Evolutionary conservation across 106 monocot species (phyloP).

Genomic region (Dioscorea alata): DNA sequence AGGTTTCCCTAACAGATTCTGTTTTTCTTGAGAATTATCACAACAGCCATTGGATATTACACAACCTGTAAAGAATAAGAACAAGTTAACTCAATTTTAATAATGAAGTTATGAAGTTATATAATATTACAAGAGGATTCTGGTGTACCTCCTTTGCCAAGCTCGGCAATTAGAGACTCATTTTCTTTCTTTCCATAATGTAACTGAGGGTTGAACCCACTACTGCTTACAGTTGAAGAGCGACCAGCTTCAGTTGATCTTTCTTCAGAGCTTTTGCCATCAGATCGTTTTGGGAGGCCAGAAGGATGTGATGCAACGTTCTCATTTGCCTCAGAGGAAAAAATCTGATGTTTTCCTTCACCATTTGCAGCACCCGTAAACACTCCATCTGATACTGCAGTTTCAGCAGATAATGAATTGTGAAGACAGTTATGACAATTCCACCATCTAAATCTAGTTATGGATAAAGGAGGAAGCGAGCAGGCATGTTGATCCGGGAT

Average conservation of each 20-base stretch:
- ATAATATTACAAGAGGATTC: background rate
- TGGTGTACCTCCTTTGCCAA: constrained; percentile 21
- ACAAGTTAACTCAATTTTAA: background rate
- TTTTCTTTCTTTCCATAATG: constrained; percentile 9
- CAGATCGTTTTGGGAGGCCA: constrained; percentile 6
- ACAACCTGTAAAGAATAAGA: constrained; percentile 15
- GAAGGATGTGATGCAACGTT: constrained; percentile 9
- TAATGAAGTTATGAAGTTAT: background rate
- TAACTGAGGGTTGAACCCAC: constrained; percentile 3
- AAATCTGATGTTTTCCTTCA: constrained; percentile 10
- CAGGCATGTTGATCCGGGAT: constrained; percentile 12
- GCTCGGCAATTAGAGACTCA: background rate
- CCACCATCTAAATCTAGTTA: constrained; percentile 69
- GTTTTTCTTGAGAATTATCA: background rate
- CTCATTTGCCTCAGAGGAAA: constrained; percentile 8
- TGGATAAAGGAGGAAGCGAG: constrained; percentile 34
- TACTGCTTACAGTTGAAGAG: constrained; percentile 2
- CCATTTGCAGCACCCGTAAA: constrained; percentile 5
- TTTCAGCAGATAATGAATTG: constrained; percentile 12
- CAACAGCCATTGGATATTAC: constrained; percentile 3
- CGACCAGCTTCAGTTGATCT: background rate
- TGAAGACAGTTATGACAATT: constrained; percentile 51
- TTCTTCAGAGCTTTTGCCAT: constrained; percentile 3
- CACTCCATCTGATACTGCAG: constrained; percentile 10
- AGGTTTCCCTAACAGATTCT: constrained; percentile 6